These are phyloP conservation scores for Colletotrichum limetticola DNA, from an alignment of 2,329 filamentous ascomycete genomes.

Conservation along the genomic window DNA sequence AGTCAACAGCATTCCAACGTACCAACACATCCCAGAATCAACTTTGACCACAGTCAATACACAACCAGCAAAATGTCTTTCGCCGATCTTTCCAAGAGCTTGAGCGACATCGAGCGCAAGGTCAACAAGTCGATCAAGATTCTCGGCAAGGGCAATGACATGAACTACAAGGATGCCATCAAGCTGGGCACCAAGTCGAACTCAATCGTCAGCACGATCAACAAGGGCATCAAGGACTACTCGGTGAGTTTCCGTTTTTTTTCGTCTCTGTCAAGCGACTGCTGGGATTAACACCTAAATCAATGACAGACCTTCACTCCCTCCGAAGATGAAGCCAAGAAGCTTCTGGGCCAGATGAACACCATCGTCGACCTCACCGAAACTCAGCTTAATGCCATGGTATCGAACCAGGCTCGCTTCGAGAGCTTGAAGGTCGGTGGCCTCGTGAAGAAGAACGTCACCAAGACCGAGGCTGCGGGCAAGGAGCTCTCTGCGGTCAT, in stretches of 20 bases:
- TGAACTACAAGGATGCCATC: constrained; percentile 30
- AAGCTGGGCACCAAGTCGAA: constrained; percentile 27
- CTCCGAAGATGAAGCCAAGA: constrained; percentile 22
- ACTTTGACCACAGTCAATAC: neutral
- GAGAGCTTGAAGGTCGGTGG: constrained; percentile 26
- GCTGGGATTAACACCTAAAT: neutral
- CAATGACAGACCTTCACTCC: neutral
- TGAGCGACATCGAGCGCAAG: constrained; percentile 32
- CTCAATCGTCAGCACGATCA: constrained; percentile 19
- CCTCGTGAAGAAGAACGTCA: constrained; percentile 27
- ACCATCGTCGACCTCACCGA: constrained; percentile 21
- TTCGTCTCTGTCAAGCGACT: no score
- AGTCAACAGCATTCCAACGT: neutral
- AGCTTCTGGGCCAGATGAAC: constrained; percentile 17
- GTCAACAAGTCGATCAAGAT: constrained; percentile 28
- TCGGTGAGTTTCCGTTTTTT: neutral
- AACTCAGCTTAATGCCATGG: constrained; percentile 19
- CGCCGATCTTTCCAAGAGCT: constrained; percentile 27
- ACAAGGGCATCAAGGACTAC: constrained; percentile 25
- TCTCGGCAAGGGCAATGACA: constrained; percentile 17
- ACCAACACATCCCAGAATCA: neutral
- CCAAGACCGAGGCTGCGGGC: constrained; percentile 22
- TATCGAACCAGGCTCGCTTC: constrained; percentile 8
- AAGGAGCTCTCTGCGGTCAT: constrained; percentile 22
- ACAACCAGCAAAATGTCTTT: constrained; percentile 7